A percentile compares a stretch with the other conserved stretches of the same genome.
These are phyloP conservation scores for Kwoniella pini DNA, from an alignment of 768 basidiomycete species.

Conservation along the genomic window DNA sequence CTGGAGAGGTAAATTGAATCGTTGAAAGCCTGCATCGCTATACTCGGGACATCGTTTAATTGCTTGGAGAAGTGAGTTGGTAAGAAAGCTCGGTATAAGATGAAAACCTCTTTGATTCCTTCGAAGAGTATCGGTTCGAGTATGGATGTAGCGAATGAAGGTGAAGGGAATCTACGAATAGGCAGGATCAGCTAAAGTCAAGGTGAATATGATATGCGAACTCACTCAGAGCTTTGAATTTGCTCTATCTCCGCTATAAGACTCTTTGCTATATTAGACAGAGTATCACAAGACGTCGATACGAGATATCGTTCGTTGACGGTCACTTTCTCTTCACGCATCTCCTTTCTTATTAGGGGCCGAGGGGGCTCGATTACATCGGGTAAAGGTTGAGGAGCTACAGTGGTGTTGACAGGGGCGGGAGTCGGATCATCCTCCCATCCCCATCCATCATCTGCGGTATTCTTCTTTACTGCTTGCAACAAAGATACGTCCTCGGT, in stretches of 20 bases:
- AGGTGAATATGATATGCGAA: background rate
- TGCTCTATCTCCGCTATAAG: constrained; percentile 54
- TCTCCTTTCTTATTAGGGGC: constrained; percentile 15
- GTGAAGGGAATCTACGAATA: constrained; percentile 10
- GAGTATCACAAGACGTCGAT: constrained; percentile 35
- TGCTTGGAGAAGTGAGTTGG: constrained; percentile 64
- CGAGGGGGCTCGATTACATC: background rate
- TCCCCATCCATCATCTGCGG: constrained; percentile 21
- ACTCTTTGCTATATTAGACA: constrained; percentile 34
- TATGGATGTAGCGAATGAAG: constrained; percentile 57
- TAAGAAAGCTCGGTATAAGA: constrained; percentile 76
- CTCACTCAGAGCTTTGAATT: constrained; percentile 61
- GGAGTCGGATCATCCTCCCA: constrained; percentile 25
- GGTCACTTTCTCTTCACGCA: constrained; percentile 25
- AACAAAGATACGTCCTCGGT: background rate
- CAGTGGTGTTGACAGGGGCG: background rate
- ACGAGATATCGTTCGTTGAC: constrained; percentile 37
- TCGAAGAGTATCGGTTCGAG: constrained; percentile 59
- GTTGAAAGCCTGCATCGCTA: constrained; percentile 75
- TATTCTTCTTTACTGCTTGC: background rate
- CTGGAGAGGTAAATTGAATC: constrained; percentile 68
- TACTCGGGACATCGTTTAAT: constrained; percentile 60
- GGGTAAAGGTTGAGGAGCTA: background rate
- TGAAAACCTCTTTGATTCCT: constrained; percentile 67
- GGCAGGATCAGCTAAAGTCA: background rate